phyloP scores from a whole-genome alignment of 352 stramenopile species.

The Phytophthora cryptogea region DNA sequence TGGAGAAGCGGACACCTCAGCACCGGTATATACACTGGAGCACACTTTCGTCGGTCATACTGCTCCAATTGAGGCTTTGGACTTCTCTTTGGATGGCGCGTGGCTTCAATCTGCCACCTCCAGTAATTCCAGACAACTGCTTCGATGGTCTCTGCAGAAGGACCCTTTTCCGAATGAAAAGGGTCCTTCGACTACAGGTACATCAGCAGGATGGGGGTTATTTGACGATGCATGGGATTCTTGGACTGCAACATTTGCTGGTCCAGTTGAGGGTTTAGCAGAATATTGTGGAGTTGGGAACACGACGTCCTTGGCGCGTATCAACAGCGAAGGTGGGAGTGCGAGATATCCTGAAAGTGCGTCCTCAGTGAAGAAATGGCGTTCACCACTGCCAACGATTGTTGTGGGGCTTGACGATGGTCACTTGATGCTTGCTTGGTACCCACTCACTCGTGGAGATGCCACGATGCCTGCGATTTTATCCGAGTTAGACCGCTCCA shows the following conservation, averaged over 20 bases:
- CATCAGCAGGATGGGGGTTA: constrained; percentile 23
- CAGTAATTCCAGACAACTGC: constrained; percentile 55
- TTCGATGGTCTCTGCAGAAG: constrained; percentile 63
- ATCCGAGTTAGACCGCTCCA: constrained; percentile 6
- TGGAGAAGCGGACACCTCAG: constrained; percentile 7
- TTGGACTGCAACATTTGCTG: constrained; percentile 58
- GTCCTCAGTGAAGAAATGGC: constrained; percentile 33
- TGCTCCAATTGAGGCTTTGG: constrained; percentile 58
- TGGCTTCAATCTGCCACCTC: constrained; percentile 75
- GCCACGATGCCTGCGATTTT: constrained; percentile 4
- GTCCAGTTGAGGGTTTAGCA: constrained; percentile 50
- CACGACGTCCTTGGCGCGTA: constrained; percentile 44
- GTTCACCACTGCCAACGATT: constrained; percentile 53
- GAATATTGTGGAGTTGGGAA: constrained; percentile 39
- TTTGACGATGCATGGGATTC: constrained; percentile 52
- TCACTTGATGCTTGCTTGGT: constrained; percentile 67
- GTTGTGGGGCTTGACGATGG: constrained; percentile 53
- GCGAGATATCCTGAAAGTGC: constrained; percentile 6
- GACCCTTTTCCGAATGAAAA: constrained; percentile 10
- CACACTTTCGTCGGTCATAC: constrained; percentile 74
- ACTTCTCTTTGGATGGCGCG: constrained; percentile 62
- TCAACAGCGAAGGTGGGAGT: constrained; percentile 30
- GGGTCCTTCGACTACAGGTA: not conserved
- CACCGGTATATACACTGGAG: constrained; percentile 41
- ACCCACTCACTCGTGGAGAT: constrained; percentile 56